Base-by-base conservation (phyloP, 345 rosid genomes). In the Eucalyptus cloeziana region DNA sequence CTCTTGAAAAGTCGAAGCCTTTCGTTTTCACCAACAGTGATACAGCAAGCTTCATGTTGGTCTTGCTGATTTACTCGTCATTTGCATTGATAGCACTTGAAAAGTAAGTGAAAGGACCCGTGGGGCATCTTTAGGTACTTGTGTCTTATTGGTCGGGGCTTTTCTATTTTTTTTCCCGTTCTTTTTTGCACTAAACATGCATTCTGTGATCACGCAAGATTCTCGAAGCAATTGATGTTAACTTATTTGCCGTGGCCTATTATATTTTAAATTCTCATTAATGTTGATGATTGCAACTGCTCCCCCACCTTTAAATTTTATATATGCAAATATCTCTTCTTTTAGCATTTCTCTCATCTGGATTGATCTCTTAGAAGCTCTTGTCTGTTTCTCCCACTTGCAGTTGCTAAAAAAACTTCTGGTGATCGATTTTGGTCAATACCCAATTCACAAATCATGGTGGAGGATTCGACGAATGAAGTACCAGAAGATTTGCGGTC, bases 241-340 rank as follows among this genome's bases (percentile, higher is more conserved):
- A 88, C 90, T 69, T 88, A 79, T 89, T 89, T 90, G 90, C 89
- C 92, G 91, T 90, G 86, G 86, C 88, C 89, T 86, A 89, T 45
- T 88, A 71, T 86, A 88, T 89, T 92, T 86, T 90, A 49, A n/a
- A 88, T 91, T 86, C 91, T 87, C 69, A 79, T 87, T 80, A 86
- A 90, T 87, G 50, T 90, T 89, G 89, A 86, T 91, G 89, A 43
- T 50, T 93, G 93, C 94, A 96, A 95, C 99, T 93, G 94, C 99
- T 93, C 96, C 95, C 81, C 94, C 93, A 91, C 93, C 89, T 90
- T 90, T 76, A 40, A 86, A 85, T 94, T 94, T 92, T 87, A 67
- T 94, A 62, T 92, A 88, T 50, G 58, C 51, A 85, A 76, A 44
- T 37, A 44, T 37, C 83, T 21, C 40, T 37, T 37, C 83, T 40